Evolutionary conservation across 352 stramenopile genomes (phyloP), one percentile per base, ranked within the genome.

Genomic region (Globisporangium polare): DNA sequence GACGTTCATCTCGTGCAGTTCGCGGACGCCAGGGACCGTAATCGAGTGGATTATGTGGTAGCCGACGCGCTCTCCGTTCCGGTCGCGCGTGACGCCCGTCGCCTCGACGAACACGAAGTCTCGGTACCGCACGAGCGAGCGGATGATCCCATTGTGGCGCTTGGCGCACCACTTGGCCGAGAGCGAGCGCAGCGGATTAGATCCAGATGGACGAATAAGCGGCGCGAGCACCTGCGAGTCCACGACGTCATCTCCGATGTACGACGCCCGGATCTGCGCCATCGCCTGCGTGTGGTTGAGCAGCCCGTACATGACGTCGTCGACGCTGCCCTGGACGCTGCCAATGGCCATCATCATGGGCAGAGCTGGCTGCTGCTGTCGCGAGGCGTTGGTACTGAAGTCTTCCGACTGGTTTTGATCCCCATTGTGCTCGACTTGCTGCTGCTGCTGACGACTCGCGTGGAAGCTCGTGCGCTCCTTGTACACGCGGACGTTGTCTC

Each of bases 31-130:
- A 2, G 58, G 58, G 35, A 64, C 22, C 9, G 33, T 13, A 12
- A 63, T 49, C 27, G 57, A 63, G 71, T 89, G 77, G 51, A 87
- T 53, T 0, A 86, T 35, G n/a, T 90, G 74, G 63, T 74, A 90
- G 10, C 77, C 80, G 15, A 90, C 59, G 42, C 68, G 63, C 47
- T 86, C 74, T 29, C 67, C 67, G 15, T 77, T 74, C 0, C 41
- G 41, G 8, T 78, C 68, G 17, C 47, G 26, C 3, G 69, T 59
- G 54, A 84, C 61, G 4, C 75, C 77, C 18, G 72, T 83, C 27
- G 69, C 66, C 54, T 89, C 77, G 45, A 89, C 53, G 53, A 80
- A 76, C 5, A 86, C 74, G 49, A 78, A 80, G 59, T 89, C 77
- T 42, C 75, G 77, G 52, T 83, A 83, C 56, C 76, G 78, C 10